Base-by-base conservation (phyloP, 352 stramenopile species). In the Phytophthora crassamura region DNA sequence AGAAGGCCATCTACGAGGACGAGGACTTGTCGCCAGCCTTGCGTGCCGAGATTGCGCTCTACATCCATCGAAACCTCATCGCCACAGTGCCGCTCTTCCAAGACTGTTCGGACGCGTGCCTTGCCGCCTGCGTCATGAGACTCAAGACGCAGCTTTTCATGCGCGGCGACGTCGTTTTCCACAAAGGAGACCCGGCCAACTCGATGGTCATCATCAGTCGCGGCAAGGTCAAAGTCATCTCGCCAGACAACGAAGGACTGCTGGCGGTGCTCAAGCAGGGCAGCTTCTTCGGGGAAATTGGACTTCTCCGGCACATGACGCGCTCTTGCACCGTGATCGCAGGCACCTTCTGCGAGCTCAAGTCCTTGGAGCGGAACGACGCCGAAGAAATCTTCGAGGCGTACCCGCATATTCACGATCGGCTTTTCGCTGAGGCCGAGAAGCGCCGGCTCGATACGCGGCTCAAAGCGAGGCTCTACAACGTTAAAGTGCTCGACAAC, bases 401-500 rank as follows among this genome's bases (percentile, higher is more conserved):
- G 5, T 89, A 83, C 50, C 80, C 80, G 6, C 70, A 87, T 16
- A 87, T 89, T 42, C 67, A 83, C 40, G 80, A 87, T 32, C 77
- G 80, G 0, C 63, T 87, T 7, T 84, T 87, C 45, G 77, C 77
- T 4, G 80, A 87, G 59, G 74, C 77, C 2, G 75, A 87, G 35
- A 86, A 86, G 38, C 75, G 80, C 2, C 74, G 73, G 6, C 64
- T 63, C 6, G 74, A 89, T 58, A 89, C 76, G n/a, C 57, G 69
- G 4, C 64, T 74, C 15, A 80, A 82, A 55, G 72, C 71, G 18
- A 75, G 68, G 9, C 54, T 87, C 11, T 82, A 77, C 61, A 84
- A 82, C 46, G 76, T 89, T 16, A 84, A 85, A 45, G 74, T 89
- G n/a, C 72, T 89, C n/a, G 80, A 89, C 48, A 89, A 89, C 12